Evolutionary conservation across 73 alveolate species (phyloP).

Genomic region (Paramecium sexaurelia): DNA sequence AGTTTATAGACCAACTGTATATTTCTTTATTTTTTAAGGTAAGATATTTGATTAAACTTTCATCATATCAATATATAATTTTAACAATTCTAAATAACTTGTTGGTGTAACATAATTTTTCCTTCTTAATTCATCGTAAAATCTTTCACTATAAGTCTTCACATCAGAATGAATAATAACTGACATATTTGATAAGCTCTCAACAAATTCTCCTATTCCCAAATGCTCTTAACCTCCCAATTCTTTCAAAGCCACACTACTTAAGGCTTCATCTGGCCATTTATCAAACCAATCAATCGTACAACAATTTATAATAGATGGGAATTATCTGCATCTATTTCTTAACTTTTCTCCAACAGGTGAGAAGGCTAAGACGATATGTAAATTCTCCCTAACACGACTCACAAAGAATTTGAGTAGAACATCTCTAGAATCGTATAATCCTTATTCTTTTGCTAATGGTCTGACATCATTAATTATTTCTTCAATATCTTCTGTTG

Average conservation of each 20-base stretch:
- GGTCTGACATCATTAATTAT: slow-evolving; percentile 96
- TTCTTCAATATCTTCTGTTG: slow-evolving; percentile 97
- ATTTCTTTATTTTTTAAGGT: slow-evolving; percentile 93
- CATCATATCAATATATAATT: slow-evolving; percentile 96
- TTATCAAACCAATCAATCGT: slow-evolving; percentile 95
- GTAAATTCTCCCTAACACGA: slow-evolving; percentile 97
- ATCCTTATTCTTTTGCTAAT: slow-evolving; percentile 97
- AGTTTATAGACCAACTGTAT: slow-evolving; percentile 94
- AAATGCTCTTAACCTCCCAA: slow-evolving; percentile 70
- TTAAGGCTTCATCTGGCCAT: slow-evolving; percentile 97
- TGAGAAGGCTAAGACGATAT: slow-evolving; percentile 97
- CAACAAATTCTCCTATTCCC: slow-evolving; percentile 80
- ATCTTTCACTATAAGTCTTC: slow-evolving; percentile 82
- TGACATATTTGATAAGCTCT: slow-evolving; percentile 84
- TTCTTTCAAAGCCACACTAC: slow-evolving; percentile 98
- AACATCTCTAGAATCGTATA: slow-evolving; percentile 97
- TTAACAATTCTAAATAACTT: slow-evolving; percentile 97
- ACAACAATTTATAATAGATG: slow-evolving; percentile 95
- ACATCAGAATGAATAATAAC: slow-evolving; percentile 94
- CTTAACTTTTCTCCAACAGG: slow-evolving; percentile 99
- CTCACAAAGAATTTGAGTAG: slow-evolving; percentile 96
- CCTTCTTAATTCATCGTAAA: slow-evolving; percentile 94
- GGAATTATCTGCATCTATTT: slow-evolving; percentile 98
- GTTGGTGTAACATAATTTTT: slow-evolving; percentile 99
- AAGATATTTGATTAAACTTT: slow-evolving; percentile 89